Conservation (phyloP, 495 filamentous ascomycete genomes). For the Geopyxis carbonaria region DNA sequence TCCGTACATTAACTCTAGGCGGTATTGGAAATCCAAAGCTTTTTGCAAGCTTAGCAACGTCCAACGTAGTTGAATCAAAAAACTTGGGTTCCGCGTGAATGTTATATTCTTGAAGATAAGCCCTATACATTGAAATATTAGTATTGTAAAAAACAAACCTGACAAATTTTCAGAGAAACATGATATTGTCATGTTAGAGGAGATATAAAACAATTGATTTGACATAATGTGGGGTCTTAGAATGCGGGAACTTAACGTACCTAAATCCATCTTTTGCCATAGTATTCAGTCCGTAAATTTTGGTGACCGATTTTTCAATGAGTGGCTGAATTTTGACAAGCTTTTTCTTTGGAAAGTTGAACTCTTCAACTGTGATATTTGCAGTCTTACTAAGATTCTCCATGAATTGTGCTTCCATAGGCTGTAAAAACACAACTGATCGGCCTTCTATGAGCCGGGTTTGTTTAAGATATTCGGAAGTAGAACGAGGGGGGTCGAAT, state of each 20-base stretch:
- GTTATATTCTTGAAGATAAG: conserved; percentile 24
- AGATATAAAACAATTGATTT: conserved; percentile 25
- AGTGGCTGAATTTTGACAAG: conserved; percentile 13
- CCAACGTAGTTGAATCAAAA: conserved; percentile 17
- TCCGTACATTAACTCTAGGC: conserved; percentile 16
- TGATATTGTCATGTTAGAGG: conserved; percentile 9
- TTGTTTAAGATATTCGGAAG: neutral
- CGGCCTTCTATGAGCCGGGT: conserved; percentile 7
- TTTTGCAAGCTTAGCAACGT: conserved; percentile 18
- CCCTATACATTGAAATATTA: conserved; percentile 12
- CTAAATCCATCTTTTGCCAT: conserved; percentile 22
- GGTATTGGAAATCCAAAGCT: conserved; percentile 22
- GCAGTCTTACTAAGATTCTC: conserved; percentile 11
- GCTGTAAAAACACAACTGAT: conserved; percentile 15
- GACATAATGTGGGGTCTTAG: conserved; percentile 39
- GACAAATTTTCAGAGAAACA: no score
- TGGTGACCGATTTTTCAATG: conserved; percentile 18
- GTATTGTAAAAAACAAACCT: neutral
- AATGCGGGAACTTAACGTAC: conserved; percentile 17
- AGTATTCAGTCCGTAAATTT: conserved; percentile 17
- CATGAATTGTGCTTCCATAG: conserved; percentile 12
- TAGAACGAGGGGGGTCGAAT: conserved; percentile 16
- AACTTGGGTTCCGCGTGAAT: conserved; percentile 16
- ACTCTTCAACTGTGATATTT: conserved; percentile 17
- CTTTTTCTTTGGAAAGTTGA: conserved; percentile 20